phyloP scores from a whole-genome alignment of 2,329 filamentous ascomycete genomes.

The Alternaria infectoria region DNA sequence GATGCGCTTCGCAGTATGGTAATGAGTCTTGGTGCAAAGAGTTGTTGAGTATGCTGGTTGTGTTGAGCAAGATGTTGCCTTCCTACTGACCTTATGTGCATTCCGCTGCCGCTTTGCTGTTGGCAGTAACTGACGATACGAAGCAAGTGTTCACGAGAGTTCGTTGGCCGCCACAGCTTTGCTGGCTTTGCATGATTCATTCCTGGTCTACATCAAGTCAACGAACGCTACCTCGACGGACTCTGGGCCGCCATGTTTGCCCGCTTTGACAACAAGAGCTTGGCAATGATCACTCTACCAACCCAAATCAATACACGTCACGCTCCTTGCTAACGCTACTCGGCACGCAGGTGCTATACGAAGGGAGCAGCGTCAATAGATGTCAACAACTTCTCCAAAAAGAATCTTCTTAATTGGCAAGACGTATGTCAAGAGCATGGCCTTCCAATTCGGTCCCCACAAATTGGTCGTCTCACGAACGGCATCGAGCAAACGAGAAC shows the following conservation, averaged over 20 bases:
- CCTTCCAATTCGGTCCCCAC: not conserved
- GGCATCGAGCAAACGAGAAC: not conserved
- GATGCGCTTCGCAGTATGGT: not conserved
- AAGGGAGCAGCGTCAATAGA: not conserved
- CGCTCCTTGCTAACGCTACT: not conserved
- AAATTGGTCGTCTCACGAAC: not conserved
- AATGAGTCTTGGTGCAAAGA: not conserved
- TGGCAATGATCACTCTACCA: not conserved
- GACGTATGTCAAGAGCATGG: not conserved
- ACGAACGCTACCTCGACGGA: not conserved
- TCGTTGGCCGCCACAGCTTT: not conserved
- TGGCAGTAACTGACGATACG: not conserved
- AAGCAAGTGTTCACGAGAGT: not conserved
- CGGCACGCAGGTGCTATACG: rapidly evolving
- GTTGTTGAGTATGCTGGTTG: not conserved
- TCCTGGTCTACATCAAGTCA: not conserved
- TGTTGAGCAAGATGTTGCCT: not conserved
- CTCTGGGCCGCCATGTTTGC: not conserved
- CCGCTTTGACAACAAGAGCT: not conserved
- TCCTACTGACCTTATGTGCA: not conserved
- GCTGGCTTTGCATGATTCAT: not conserved
- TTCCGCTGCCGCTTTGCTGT: not conserved
- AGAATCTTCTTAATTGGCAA: too few relatives aligned
- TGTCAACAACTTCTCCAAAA: not conserved
- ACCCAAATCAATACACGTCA: not conserved